Evolutionary conservation across 306 rosid species (phyloP).

Genomic region (Spatholobus suberectus): DNA sequence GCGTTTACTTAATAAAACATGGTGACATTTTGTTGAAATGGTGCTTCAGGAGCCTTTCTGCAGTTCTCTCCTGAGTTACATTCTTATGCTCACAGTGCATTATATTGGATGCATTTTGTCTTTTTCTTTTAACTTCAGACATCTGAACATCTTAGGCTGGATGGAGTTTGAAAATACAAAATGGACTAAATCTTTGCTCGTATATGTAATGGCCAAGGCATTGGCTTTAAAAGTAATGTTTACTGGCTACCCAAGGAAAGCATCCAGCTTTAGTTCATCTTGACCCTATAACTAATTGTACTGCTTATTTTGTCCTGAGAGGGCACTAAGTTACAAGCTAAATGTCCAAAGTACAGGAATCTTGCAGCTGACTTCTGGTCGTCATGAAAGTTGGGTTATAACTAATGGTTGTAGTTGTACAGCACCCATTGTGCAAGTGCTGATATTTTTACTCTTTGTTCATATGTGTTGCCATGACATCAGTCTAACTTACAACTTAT

Average conservation of each 20-base stretch:
- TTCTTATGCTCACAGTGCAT: slow-evolving; percentile 11
- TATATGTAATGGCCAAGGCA: not conserved
- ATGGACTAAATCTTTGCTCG: slow-evolving; percentile 6
- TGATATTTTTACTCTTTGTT: not conserved
- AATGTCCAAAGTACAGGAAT: not conserved
- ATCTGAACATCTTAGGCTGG: not conserved
- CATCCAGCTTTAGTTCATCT: not conserved
- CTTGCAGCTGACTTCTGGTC: slow-evolving; percentile 20
- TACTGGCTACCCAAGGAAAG: slow-evolving; percentile 2
- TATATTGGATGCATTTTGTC: slow-evolving; percentile 1
- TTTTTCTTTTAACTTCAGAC: not conserved
- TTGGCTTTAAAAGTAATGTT: not conserved
- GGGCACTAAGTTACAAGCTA: not conserved
- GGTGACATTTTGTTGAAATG: slow-evolving; percentile 14
- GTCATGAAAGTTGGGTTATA: slow-evolving; percentile 25
- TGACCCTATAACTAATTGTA: not conserved
- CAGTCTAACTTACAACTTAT: not conserved
- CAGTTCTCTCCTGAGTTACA: slow-evolving; percentile 1
- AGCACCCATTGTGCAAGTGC: not conserved
- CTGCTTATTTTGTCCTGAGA: slow-evolving; percentile 20
- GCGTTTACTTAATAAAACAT: not conserved
- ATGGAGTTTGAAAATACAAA: slow-evolving; percentile 17
- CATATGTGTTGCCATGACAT: slow-evolving; percentile 1
- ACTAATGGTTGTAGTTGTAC: slow-evolving; percentile 12
- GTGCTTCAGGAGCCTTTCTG: not conserved